phyloP scores from a whole-genome alignment of 225 moss, liverwort and hornwort species.

The Antitrichia curtipendula region DNA sequence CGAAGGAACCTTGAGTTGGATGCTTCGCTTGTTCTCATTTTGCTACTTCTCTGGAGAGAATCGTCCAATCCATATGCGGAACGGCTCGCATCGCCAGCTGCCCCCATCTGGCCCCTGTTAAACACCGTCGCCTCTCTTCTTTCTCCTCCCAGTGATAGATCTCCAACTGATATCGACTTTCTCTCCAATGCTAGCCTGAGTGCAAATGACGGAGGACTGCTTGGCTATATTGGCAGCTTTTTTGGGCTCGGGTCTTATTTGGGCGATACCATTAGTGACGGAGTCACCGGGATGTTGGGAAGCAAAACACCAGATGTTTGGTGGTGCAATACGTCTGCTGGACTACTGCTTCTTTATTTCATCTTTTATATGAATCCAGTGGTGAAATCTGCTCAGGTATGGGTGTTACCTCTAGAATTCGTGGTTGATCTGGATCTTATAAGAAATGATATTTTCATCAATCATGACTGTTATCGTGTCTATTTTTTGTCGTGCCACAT shows the following conservation, averaged over 20 bases:
- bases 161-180: slow-evolving; percentile 17
- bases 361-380: slow-evolving; percentile 75
- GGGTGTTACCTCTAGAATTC: background rate
- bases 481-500: background rate
- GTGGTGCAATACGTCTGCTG: slow-evolving; percentile 85
- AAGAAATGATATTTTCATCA: background rate
- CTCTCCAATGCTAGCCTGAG: slow-evolving; percentile 19
- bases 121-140: slow-evolving; percentile 68
- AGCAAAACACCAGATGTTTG: slow-evolving; percentile 33
- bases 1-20: slow-evolving; percentile 72
- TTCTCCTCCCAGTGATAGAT: slow-evolving; percentile 16
- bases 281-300: slow-evolving; percentile 11
- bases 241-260: slow-evolving; percentile 43
- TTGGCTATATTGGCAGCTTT: slow-evolving; percentile 62
- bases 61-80: slow-evolving; percentile 77
- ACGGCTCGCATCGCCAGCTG: slow-evolving; percentile 48
- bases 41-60: slow-evolving; percentile 84
- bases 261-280: slow-evolving; percentile 28
- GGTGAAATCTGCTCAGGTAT: slow-evolving; percentile 66
- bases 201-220: slow-evolving; percentile 46
- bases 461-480: background rate
- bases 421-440: background rate
- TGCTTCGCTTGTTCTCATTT: slow-evolving; percentile 70
- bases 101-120: slow-evolving; percentile 66
- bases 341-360: slow-evolving; percentile 72